Percentiles rank a stretch among this genome's conserved stretches.
Evolutionary conservation across 257 asterid genomes (phyloP).

Genomic region (Fraxinus quadrangulata): DNA sequence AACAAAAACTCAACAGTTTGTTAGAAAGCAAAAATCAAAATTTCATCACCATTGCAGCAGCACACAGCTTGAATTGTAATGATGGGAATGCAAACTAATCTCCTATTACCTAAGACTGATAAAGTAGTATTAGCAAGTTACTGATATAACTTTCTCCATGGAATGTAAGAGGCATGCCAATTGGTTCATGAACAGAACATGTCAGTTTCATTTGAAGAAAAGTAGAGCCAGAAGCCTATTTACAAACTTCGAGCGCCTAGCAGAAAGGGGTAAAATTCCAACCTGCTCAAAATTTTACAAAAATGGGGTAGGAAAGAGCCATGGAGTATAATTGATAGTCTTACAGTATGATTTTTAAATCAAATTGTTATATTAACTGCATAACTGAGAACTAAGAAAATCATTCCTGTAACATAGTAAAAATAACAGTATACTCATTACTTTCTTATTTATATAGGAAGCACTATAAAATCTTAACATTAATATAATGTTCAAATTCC

Average conservation of each 20-base stretch:
- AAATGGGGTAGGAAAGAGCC: background rate
- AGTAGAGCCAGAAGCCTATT: background rate
- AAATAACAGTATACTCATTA: constrained; percentile 7
- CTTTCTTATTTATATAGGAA: background rate
- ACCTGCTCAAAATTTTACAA: background rate
- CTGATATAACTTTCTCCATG: background rate
- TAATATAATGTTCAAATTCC: too few relatives aligned
- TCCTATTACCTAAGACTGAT: background rate
- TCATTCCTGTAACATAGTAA: background rate
- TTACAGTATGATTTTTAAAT: background rate
- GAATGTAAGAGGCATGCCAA: background rate
- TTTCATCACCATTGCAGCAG: background rate
- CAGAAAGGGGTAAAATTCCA: background rate
- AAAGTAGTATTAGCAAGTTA: background rate
- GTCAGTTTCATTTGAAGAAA: background rate
- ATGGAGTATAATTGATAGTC: background rate
- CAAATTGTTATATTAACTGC: background rate
- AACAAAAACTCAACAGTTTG: background rate
- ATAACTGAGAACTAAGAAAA: background rate
- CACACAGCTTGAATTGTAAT: background rate
- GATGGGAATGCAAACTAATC: background rate
- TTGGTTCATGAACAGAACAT: background rate
- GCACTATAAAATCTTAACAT: background rate
- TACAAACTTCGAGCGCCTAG: background rate
- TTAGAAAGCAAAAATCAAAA: background rate